Conservation (phyloP, 2,329 filamentous ascomycete species). For the Uncinocarpus reesii region DNA sequence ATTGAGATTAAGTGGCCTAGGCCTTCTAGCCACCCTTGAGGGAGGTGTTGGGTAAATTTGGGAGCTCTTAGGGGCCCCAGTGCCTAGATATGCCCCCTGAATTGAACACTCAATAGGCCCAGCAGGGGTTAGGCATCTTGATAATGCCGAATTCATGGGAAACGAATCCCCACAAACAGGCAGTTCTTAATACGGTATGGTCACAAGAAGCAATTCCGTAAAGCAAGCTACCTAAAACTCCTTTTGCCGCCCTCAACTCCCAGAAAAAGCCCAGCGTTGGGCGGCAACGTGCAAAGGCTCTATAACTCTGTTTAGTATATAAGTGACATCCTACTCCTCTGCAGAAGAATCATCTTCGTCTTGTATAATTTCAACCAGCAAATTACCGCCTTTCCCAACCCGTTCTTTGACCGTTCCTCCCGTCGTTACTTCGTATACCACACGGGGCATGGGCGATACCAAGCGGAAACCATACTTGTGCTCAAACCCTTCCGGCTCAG, state of each 20-base stretch:
- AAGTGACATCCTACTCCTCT: slow-evolving; percentile 16
- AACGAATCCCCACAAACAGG: no score
- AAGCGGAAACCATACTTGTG: slow-evolving; percentile 80
- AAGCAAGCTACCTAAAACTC: background rate
- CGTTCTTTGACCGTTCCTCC: slow-evolving; percentile 58
- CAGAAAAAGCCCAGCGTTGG: background rate
- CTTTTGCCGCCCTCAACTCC: background rate
- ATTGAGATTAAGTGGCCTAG: no score
- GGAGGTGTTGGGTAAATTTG: no score
- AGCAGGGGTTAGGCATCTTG: background rate
- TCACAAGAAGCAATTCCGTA: background rate
- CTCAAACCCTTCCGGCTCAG: slow-evolving; percentile 54
- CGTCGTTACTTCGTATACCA: slow-evolving; percentile 61
- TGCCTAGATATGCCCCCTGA: no score
- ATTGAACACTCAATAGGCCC: no score
- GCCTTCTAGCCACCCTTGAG: no score
- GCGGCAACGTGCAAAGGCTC: background rate
- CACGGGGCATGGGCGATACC: slow-evolving; percentile 73
- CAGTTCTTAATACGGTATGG: no score
- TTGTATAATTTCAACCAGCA: slow-evolving; percentile 69
- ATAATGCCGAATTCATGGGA: background rate
- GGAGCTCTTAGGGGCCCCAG: no score
- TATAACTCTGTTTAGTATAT: slow-evolving; percentile 1
- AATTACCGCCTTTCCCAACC: slow-evolving; percentile 72
- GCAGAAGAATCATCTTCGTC: slow-evolving; percentile 42